These are phyloP conservation scores for Teunomyces lycoperdinae DNA, from an alignment of 805 yeast genomes.

Conservation along the genomic window DNA sequence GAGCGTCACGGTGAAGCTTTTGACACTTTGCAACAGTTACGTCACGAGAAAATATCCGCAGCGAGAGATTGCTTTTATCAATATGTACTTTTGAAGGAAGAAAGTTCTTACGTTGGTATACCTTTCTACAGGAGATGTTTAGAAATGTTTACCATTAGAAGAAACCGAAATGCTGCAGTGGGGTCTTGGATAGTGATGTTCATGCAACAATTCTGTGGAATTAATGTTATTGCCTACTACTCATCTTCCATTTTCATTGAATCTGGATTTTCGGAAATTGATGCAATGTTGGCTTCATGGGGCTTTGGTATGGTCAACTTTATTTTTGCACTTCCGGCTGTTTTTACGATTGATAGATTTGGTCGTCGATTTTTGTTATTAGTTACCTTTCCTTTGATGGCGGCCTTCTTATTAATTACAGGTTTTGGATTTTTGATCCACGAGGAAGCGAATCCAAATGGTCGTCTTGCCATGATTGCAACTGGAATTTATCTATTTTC, in stretches of 20 bases:
- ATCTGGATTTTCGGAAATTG: conserved; percentile 59
- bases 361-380: conserved; percentile 67
- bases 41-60: conserved; percentile 50
- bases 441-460: conserved; percentile 37
- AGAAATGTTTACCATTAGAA: conserved; percentile 66
- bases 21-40: conserved; percentile 44
- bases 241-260: conserved; percentile 72
- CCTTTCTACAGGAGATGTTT: conserved; percentile 46
- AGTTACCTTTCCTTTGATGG: conserved; percentile 62
- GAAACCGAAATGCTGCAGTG: conserved; percentile 79
- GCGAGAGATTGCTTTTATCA: conserved; percentile 66
- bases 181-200: conserved; percentile 84
- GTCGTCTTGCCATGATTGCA: conserved; percentile 64
- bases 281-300: conserved; percentile 75
- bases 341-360: conserved; percentile 71
- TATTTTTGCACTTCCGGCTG: conserved; percentile 78
- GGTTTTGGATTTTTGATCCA: conserved; percentile 75
- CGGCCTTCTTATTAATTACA: conserved; percentile 54
- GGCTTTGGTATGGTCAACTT: conserved; percentile 84
- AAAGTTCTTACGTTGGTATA: conserved; percentile 46
- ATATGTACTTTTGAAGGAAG: conserved; percentile 57
- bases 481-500: conserved; percentile 74
- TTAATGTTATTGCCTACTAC: conserved; percentile 84
- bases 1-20: conserved; percentile 49
- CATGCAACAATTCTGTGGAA: conserved; percentile 90